Conservation (phyloP, 345 rosid genomes). For the Mallotus nudiflorus region DNA sequence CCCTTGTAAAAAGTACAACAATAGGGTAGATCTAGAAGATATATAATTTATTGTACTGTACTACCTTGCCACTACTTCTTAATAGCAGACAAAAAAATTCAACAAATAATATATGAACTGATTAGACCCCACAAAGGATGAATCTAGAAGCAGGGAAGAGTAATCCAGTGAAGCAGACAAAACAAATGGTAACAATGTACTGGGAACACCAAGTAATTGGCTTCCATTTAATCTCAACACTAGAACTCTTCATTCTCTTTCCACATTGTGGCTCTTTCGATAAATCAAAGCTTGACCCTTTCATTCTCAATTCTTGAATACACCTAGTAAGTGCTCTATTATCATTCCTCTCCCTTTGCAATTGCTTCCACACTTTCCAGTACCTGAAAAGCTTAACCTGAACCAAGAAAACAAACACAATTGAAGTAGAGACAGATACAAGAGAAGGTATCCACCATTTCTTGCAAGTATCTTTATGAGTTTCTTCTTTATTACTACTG, state of each 20-base stretch:
- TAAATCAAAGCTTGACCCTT: conserved; percentile 88
- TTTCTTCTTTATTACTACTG: conserved; percentile 6
- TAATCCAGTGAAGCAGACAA: conserved; percentile 69
- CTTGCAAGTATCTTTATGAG: conserved; percentile 29
- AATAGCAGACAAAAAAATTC: too few species aligned
- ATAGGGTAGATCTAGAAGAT: too few species aligned
- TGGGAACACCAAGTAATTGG: conserved; percentile 80
- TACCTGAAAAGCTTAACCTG: conserved; percentile 68
- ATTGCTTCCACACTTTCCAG: conserved; percentile 70
- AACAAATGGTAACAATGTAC: conserved; percentile 54
- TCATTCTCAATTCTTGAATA: conserved; percentile 88
- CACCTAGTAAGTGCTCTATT: conserved; percentile 68
- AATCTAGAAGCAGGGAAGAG: conserved; percentile 61
- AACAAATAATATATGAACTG: too few species aligned
- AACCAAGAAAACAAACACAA: conserved; percentile 61
- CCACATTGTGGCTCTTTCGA: conserved; percentile 78
- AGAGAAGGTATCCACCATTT: conserved; percentile 88
- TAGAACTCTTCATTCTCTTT: conserved; percentile 88
- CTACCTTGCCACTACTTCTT: too few species aligned
- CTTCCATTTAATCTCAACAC: conserved; percentile 96
- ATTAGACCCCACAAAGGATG: conserved; percentile 61
- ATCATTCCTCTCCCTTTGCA: conserved; percentile 71
- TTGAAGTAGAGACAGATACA: conserved; percentile 56
- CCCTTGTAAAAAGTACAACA: too few species aligned
- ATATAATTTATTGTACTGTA: too few species aligned